Percentiles rank a stretch among this genome's conserved stretches.
Conservation (phyloP, 2,329 filamentous ascomycete species). For the Claviceps pazoutovae region DNA sequence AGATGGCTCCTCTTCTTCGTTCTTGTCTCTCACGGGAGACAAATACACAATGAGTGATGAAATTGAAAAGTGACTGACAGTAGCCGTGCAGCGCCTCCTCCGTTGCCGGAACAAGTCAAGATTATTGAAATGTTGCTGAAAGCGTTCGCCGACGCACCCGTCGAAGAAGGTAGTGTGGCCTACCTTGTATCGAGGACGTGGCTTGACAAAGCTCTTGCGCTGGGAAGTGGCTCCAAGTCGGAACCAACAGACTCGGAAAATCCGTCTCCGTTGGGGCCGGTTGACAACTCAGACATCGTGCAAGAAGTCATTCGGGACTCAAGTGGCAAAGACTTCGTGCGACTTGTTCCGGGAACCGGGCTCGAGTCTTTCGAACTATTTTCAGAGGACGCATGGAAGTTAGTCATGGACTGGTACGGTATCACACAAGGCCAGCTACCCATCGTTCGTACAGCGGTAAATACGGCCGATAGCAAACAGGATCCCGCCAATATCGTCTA, state of each 20-base stretch:
- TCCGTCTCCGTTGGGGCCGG: slow-evolving; percentile 50
- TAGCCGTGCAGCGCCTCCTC: slow-evolving; percentile 17
- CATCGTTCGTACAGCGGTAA: slow-evolving; percentile 64
- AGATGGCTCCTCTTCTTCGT: background rate
- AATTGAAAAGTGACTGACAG: slow-evolving; percentile 2
- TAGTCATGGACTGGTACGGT: slow-evolving; percentile 73
- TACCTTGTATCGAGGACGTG: slow-evolving; percentile 70
- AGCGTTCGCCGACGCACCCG: slow-evolving; percentile 34
- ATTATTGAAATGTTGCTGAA: slow-evolving; percentile 51
- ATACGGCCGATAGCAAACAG: slow-evolving; percentile 40
- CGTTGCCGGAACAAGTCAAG: slow-evolving; percentile 49
- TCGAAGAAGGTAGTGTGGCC: slow-evolving; percentile 59
- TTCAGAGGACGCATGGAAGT: slow-evolving; percentile 66
- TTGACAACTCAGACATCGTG: slow-evolving; percentile 79
- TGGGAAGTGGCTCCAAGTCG: slow-evolving; percentile 43
- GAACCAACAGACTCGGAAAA: slow-evolving; percentile 46
- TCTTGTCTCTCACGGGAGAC: no score
- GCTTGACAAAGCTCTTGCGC: slow-evolving; percentile 58
- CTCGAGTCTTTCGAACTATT: slow-evolving; percentile 65
- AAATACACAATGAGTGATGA: no score
- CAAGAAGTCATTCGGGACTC: slow-evolving; percentile 42
- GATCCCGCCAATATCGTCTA: slow-evolving; percentile 54
- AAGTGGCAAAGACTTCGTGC: slow-evolving; percentile 46
- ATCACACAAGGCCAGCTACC: slow-evolving; percentile 53
- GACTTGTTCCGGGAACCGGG: slow-evolving; percentile 55